Evolutionary conservation across 306 rosid genomes (phyloP).

Genomic region (Trichosanthes truncata): DNA sequence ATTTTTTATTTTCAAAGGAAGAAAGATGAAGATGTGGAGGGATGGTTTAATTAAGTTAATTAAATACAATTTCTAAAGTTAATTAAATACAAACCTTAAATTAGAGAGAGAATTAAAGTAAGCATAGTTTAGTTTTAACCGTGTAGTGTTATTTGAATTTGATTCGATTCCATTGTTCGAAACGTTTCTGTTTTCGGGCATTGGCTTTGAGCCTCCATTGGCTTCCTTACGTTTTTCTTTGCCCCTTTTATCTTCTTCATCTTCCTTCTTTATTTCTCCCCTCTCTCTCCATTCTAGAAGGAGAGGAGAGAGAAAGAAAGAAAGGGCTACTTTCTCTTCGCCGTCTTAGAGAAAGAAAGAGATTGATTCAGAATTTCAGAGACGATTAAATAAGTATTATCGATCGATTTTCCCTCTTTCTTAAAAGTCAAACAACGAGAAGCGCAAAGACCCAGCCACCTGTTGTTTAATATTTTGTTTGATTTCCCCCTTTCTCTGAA

Average conservation of each 20-base stretch:
- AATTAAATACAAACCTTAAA: background rate
- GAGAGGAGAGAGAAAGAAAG: slow-evolving; percentile 11
- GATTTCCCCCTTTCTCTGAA: background rate
- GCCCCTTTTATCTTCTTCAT: background rate
- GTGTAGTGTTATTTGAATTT: background rate
- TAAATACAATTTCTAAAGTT: background rate
- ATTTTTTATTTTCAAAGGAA: background rate
- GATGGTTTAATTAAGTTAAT: background rate
- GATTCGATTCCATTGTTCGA: background rate
- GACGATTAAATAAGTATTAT: background rate
- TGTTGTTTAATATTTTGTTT: background rate
- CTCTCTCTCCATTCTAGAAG: slow-evolving; percentile 1
- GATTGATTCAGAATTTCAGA: background rate
- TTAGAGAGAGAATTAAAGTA: background rate
- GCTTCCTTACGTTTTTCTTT: background rate
- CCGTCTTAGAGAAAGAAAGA: background rate
- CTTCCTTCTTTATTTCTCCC: background rate
- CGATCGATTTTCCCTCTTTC: background rate
- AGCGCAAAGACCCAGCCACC: background rate
- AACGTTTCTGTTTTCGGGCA: background rate
- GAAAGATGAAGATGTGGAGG: no score
- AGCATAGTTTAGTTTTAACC: background rate
- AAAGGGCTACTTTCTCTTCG: background rate
- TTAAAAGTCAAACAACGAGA: background rate
- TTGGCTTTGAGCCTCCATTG: background rate